These are phyloP conservation scores for Cystofilobasidium capitatum DNA, from an alignment of 768 basidiomycete genomes.

Conservation along the genomic window DNA sequence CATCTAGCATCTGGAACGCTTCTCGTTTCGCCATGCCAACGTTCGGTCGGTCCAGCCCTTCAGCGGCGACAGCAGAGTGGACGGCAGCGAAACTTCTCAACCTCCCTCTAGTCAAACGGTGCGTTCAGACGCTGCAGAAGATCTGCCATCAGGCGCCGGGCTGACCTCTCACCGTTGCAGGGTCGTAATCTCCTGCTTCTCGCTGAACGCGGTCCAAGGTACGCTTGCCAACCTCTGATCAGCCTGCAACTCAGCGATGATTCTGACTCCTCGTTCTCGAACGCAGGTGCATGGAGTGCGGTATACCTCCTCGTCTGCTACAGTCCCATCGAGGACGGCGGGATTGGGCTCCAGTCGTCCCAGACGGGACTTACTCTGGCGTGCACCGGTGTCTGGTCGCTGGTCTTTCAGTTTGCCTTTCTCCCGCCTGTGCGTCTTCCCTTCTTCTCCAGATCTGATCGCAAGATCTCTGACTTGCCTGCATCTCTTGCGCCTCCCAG, in stretches of 20 bases:
- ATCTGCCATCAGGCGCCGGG: neutral
- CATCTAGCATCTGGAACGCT: neutral
- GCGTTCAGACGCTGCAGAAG: neutral
- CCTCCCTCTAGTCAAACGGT: constrained; percentile 1
- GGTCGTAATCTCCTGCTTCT: neutral
- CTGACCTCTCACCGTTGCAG: neutral
- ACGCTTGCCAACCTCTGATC: neutral
- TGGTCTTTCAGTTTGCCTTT: constrained; percentile 5
- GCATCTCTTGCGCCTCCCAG: neutral
- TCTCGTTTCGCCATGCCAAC: neutral
- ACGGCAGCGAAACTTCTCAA: neutral
- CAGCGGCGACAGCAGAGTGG: neutral
- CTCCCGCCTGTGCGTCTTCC: constrained; percentile 1
- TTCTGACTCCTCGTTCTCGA: neutral
- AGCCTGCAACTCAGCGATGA: neutral
- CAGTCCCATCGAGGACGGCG: constrained; percentile 10
- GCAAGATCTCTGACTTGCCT: neutral
- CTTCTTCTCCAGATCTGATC: neutral
- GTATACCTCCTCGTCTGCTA: constrained; percentile 8
- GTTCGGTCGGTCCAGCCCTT: neutral
- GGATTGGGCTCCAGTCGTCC: constrained; percentile 4
- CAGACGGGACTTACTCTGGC: constrained; percentile 17
- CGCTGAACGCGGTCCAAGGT: neutral
- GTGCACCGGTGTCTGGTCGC: constrained; percentile 10
- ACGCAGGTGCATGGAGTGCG: neutral